Evolutionary conservation across 2,329 filamentous ascomycete genomes (phyloP).

Genomic region (Lojkania enalia): DNA sequence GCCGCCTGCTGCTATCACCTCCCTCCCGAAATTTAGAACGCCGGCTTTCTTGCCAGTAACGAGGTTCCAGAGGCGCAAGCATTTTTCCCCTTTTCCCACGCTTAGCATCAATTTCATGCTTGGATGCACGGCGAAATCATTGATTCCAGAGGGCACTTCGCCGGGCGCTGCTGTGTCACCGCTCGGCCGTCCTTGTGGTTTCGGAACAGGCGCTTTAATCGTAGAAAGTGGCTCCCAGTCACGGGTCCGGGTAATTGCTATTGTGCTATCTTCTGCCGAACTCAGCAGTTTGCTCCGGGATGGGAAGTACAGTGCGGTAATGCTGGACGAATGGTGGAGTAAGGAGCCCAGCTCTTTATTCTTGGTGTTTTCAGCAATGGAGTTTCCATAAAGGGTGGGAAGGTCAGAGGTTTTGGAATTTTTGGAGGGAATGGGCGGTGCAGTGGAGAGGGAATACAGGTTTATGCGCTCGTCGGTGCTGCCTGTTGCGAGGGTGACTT

Average conservation of each 20-base stretch:
- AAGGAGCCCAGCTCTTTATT: slow-evolving; percentile 88
- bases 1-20: slow-evolving; percentile 72
- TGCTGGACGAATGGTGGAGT: slow-evolving; percentile 80
- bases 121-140: slow-evolving; percentile 93
- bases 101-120: slow-evolving; percentile 96
- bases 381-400: slow-evolving; percentile 69
- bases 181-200: slow-evolving; percentile 76
- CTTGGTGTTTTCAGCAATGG: slow-evolving; percentile 79
- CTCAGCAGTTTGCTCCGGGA: slow-evolving; percentile 84
- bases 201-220: slow-evolving; percentile 87
- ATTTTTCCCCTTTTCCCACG: slow-evolving; percentile 84
- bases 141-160: slow-evolving; percentile 82
- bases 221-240: slow-evolving; percentile 88
- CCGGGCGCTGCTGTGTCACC: slow-evolving; percentile 87
- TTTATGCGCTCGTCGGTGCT: slow-evolving; percentile 95
- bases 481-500: slow-evolving; percentile 86
- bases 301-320: slow-evolving; percentile 81
- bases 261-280: slow-evolving; percentile 87
- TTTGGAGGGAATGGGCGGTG: slow-evolving; percentile 59
- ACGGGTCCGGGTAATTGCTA: slow-evolving; percentile 81
- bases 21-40: slow-evolving; percentile 79
- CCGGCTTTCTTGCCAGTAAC: slow-evolving; percentile 96
- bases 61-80: slow-evolving; percentile 94
- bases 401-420: slow-evolving; percentile 60
- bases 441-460: slow-evolving; percentile 79